Evolutionary conservation across 169 alveolate genomes (phyloP), one percentile per base, ranked within the genome.

Genomic region (Plasmodium fragile): DNA sequence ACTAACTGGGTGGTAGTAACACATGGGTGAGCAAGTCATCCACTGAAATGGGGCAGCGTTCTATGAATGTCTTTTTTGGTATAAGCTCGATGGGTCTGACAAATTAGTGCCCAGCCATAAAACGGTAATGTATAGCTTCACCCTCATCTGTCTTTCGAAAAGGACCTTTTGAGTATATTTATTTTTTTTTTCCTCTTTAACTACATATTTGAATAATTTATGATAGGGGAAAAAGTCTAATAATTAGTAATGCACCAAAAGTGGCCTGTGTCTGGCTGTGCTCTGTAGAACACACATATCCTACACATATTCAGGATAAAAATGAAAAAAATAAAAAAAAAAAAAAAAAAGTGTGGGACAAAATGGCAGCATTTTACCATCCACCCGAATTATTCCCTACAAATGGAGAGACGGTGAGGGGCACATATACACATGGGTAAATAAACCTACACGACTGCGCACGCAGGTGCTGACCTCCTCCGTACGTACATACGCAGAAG

Each of bases 211-310:
- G 7, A 65, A 25, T 65, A 65, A 65, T 65, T 65, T 65, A 65
- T 65, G 16, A 22, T 8, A 18, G 36, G 36, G 11, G 25, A 65
- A 25, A 22, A 65, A 65, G 30, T 65, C 75, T 18, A 65, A 65
- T 18, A 65, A 65, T 65, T 65, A 0, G n/a, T 65, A 28, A 65
- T 65, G 36, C 25, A 28, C 75, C 18, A 65, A 65, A 22, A 18
- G 8, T 36, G 13, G 75, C 25, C 32, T 8, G 75, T 65, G 41
- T 25, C 75, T 25, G 16, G 36, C 11, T 4, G n/a, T 28, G 36
- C 36, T 65, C 36, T 65, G 36, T 65, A 65, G 36, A 65, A 65
- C 75, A 59, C 75, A 59, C 73, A 65, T 65, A 65, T 65, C 13
- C 59, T 22, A 28, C 39, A 65, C 30, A 65, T 4, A 16, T 18